Base-by-base conservation (phyloP, 192 early-diverging fungal genomes). In the Paraglomus brasilianum region DNA sequence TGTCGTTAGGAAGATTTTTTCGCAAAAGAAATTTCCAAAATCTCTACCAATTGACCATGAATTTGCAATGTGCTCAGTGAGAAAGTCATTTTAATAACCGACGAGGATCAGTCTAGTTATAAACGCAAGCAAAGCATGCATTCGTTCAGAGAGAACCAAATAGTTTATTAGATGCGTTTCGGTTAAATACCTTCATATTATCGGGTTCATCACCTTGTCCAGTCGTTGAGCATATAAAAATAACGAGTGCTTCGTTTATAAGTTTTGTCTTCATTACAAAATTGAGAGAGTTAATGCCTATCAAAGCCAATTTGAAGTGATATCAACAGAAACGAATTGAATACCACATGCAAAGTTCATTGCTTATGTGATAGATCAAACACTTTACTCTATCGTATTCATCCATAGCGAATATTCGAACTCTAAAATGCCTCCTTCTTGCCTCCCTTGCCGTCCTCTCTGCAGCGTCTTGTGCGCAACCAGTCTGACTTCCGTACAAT, bases 1-100 rank as follows among this genome's bases (percentile, higher is more conserved):
- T 81, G 48, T 89, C 82, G 21, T 42, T 65, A 3, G 93, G 86
- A 22, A 90, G 72, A 8, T 88, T 82, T 73, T 95, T 96, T 56
- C 91, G 85, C 49, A 98, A 81, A 39, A 99, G 77, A 72, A 92
- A 93, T 61, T 84, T 85, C 97, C 97, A 99, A 70, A 97, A 95
- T 75, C 75, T 74, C 82, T 87, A 60, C 17, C 17, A 7, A 5
- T 13, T 4, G 64, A 30, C 47, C 48, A 44, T 22, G 53, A 39
- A 4, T 62, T 56, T n/a, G 30, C 30, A 30, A 30, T 3, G 30
- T 30, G 30, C 30, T 30, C 30, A 30, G 30, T 59, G 21, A n/a
- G 15, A 38, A 44, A 22, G 11, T 71, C 38, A 9, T 49, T 15
- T 59, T 62, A 30, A 63, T 61, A 21, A 55, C 8, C 10, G 38